Conservation (phyloP, 2,329 filamentous ascomycete genomes). For the Coniochaeta sp. region DNA sequence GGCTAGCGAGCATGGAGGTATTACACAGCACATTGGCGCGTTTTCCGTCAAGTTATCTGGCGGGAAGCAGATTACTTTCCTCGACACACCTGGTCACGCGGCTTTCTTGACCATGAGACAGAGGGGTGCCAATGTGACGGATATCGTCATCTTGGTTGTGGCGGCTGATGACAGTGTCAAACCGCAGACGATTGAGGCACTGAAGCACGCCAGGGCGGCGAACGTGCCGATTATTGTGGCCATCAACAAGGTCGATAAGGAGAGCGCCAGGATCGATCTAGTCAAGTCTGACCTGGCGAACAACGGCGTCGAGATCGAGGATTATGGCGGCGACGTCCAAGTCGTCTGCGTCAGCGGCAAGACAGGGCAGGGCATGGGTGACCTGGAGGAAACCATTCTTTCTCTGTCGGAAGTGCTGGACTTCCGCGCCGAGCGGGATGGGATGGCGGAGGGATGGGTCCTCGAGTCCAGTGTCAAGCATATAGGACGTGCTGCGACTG, state of each 20-base stretch:
- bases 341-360: conserved; percentile 88
- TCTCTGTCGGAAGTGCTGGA: conserved; percentile 86
- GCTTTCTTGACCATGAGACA: conserved; percentile 95
- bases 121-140: conserved; percentile 89
- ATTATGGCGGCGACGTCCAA: conserved; percentile 90
- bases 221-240: conserved; percentile 95
- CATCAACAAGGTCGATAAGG: conserved; percentile 95
- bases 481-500: conserved; percentile 77
- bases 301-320: conserved; percentile 85
- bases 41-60: conserved; percentile 85
- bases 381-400: conserved; percentile 85
- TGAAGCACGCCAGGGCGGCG: conserved; percentile 84
- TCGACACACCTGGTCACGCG: conserved; percentile 93
- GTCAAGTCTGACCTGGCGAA: conserved; percentile 83
- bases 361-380: conserved; percentile 84
- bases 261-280: conserved; percentile 68
- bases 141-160: conserved; percentile 93
- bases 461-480: conserved; percentile 86
- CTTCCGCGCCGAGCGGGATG: conserved; percentile 70
- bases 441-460: conserved; percentile 85
- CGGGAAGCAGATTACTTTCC: conserved; percentile 88
- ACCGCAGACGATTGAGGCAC: conserved; percentile 90
- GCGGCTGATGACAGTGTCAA: conserved; percentile 97
- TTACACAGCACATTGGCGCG: conserved; percentile 97
- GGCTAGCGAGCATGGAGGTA: conserved; percentile 87